Conservation (phyloP, 208 protist species). For the Trichomonas vaginalis region DNA sequence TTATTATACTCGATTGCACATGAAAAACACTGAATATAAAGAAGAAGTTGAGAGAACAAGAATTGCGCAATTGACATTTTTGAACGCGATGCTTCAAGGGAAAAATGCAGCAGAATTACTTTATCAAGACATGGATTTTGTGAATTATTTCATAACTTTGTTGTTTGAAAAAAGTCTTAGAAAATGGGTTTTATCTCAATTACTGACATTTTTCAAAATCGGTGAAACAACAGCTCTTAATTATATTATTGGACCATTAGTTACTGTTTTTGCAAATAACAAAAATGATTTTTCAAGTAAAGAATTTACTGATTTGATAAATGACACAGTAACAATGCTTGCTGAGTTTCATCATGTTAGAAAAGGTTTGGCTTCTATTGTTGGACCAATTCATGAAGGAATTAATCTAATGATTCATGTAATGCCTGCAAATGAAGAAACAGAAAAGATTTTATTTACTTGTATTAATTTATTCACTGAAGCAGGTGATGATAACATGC, state of each 20-base stretch:
- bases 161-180: not conserved
- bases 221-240: not conserved
- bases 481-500: not conserved
- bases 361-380: not conserved
- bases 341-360: not conserved
- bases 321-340: not conserved
- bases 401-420: not conserved
- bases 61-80: not conserved
- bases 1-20: not conserved
- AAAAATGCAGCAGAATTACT: not conserved
- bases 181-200: not conserved
- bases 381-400: not conserved
- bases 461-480: not conserved
- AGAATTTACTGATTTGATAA: not conserved
- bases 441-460: not conserved
- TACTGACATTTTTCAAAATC: not conserved
- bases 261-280: not conserved
- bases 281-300: not conserved
- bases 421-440: not conserved
- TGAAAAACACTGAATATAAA: not conserved
- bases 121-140: not conserved
- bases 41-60: not conserved
- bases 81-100: not conserved
- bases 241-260: not conserved
- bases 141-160: not conserved